Evolutionary conservation across 179 eudicot genomes (phyloP).

Genomic region (Heliamphora pulchella): DNA sequence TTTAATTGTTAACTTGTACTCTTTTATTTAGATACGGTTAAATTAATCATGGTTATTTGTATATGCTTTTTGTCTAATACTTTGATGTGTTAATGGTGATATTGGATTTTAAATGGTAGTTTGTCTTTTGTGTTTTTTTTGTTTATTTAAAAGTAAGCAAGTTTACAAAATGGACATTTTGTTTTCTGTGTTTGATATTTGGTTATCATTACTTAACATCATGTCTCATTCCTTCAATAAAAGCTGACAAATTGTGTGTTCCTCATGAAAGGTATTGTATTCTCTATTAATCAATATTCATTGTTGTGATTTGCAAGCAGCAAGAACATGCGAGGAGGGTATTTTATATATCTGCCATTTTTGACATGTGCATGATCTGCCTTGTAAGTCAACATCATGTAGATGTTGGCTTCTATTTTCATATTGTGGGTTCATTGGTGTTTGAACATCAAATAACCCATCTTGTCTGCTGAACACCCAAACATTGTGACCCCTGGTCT

Average conservation of each 20-base stretch:
- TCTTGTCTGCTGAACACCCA: too few species aligned
- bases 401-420: too few species aligned
- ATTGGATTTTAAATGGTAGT: background rate
- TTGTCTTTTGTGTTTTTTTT: background rate
- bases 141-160: background rate
- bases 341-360: too few species aligned
- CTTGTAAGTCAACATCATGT: too few species aligned
- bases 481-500: too few species aligned
- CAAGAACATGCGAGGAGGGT: too few species aligned
- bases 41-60: too few species aligned
- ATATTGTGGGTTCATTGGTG: too few species aligned
- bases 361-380: too few species aligned
- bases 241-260: slow-evolving; percentile 56
- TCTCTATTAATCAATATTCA: background rate
- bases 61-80: background rate
- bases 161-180: background rate
- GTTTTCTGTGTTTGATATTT: background rate
- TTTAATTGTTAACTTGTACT: too few species aligned
- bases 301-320: slow-evolving; percentile 8
- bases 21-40: too few species aligned
- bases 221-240: slow-evolving; percentile 56
- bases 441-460: too few species aligned
- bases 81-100: background rate
- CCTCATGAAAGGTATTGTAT: slow-evolving; percentile 71
- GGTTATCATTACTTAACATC: slow-evolving; percentile 61